phyloP scores from a whole-genome alignment of 1,139 yeast species.

The Zygosaccharomyces sapae region DNA sequence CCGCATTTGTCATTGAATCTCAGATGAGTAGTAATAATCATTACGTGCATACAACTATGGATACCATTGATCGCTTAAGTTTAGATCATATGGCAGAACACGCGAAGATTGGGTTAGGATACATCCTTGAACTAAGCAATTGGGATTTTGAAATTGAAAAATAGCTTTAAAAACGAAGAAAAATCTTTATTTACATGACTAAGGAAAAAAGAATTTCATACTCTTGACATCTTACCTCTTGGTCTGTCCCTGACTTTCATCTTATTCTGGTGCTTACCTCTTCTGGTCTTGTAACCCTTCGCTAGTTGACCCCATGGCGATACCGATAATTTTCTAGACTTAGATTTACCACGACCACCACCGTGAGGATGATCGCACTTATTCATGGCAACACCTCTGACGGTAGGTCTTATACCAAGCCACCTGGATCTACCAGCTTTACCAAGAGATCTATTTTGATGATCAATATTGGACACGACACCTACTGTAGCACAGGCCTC shows the following conservation, averaged over 20 bases:
- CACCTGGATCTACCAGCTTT: conserved; percentile 96
- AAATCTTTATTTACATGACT: conserved; percentile 5
- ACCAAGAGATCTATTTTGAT: conserved; percentile 85
- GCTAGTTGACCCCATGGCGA: conserved; percentile 95
- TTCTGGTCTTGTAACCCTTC: conserved; percentile 92
- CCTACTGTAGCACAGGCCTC: conserved; percentile 95
- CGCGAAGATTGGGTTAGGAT: conserved; percentile 67
- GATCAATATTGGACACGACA: conserved; percentile 90
- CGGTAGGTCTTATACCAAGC: conserved; percentile 90
- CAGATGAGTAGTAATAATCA: conserved; percentile 60
- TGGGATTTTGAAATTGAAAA: conserved; percentile 18
- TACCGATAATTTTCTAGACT: conserved; percentile 89
- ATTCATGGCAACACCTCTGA: conserved; percentile 98
- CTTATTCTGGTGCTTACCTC: conserved; percentile 78
- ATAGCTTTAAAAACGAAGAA: conserved; percentile 8
- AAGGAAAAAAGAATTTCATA: conserved; percentile 1
- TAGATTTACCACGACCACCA: conserved; percentile 99
- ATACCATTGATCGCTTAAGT: conserved; percentile 76
- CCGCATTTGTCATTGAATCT: conserved; percentile 76
- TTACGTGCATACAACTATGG: conserved; percentile 71
- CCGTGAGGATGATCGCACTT: conserved; percentile 98
- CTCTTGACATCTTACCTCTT: conserved; percentile 42
- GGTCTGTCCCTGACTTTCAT: conserved; percentile 85
- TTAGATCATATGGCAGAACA: conserved; percentile 76
- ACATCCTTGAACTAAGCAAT: conserved; percentile 58